A percentile compares a stretch with the other conserved stretches of the same genome.
Evolutionary conservation across 768 basidiomycete genomes (phyloP).

Genomic region (Boletus rubroflammeus): DNA sequence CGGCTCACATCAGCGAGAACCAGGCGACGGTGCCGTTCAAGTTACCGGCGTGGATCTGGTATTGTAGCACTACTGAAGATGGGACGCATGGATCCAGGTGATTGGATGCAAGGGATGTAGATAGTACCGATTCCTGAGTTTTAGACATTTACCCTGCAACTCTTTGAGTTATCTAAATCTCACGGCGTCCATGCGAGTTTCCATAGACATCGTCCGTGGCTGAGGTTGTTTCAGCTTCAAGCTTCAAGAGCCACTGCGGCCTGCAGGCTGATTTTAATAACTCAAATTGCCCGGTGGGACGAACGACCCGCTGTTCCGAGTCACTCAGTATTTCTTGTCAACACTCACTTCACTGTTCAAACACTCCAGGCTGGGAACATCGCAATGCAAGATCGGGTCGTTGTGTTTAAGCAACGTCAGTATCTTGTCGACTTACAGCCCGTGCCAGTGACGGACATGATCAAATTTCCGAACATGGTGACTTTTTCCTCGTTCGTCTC

Average conservation of each 20-base stretch:
- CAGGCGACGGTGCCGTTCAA: neutral
- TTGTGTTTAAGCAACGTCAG: neutral
- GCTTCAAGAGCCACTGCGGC: too few relatives aligned
- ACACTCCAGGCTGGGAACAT: neutral
- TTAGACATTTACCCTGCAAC: neutral
- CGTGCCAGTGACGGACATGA: neutral
- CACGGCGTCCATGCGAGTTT: neutral
- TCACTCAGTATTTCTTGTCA: too few relatives aligned
- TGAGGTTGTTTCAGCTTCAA: neutral
- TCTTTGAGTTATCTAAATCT: neutral
- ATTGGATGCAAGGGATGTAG: neutral
- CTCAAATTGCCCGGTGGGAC: neutral
- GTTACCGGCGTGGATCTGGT: neutral
- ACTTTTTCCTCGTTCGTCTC: neutral
- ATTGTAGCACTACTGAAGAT: neutral
- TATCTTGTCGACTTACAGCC: neutral
- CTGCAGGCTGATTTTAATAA: too few relatives aligned
- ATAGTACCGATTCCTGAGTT: neutral
- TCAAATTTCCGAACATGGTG: neutral
- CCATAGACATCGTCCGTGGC: neutral
- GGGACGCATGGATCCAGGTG: neutral
- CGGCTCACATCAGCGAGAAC: neutral
- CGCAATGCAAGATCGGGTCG: too few relatives aligned
- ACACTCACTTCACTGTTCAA: too few relatives aligned
- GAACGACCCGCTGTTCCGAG: neutral